These are phyloP conservation scores for Platanthera guangdongensis DNA, from an alignment of 106 monocot genomes.

Conservation along the genomic window DNA sequence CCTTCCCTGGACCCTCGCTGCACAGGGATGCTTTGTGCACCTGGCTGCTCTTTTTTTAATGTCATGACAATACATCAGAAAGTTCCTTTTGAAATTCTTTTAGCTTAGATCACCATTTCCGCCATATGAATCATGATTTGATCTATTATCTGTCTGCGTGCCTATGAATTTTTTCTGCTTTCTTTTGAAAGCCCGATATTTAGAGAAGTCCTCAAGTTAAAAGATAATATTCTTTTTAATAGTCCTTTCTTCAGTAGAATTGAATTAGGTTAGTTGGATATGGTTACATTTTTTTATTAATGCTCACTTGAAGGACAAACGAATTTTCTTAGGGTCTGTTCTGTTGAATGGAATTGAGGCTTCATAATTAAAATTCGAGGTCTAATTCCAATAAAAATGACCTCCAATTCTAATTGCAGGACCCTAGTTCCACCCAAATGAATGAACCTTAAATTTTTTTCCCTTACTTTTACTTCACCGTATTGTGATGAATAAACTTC, in stretches of 20 bases:
- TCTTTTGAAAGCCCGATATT: neutral
- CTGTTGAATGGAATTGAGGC: neutral
- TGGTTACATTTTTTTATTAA: neutral
- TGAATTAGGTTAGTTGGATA: neutral
- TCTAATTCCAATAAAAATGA: too few species aligned
- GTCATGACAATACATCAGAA: neutral
- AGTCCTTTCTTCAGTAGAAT: neutral
- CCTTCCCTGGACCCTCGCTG: too few species aligned
- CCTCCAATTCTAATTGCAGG: too few species aligned
- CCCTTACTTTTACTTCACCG: too few species aligned
- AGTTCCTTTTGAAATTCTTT: neutral
- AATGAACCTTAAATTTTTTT: too few species aligned
- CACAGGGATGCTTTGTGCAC: too few species aligned
- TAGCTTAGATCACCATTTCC: too few species aligned
- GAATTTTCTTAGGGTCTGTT: neutral
- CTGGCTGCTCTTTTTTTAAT: neutral
- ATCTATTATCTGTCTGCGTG: neutral
- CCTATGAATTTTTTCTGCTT: conserved; percentile 1
- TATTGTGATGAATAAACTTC: neutral
- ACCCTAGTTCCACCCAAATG: too few species aligned
- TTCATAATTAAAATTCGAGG: neutral
- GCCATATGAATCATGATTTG: too few species aligned
- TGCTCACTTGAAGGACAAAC: too few species aligned
- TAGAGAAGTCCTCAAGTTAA: neutral
- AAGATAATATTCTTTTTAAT: too few species aligned